A percentile compares a stretch with the other conserved stretches of the same genome.
Evolutionary conservation across 78 protist genomes (phyloP).

Genomic region (Polysphondylium violaceum): DNA sequence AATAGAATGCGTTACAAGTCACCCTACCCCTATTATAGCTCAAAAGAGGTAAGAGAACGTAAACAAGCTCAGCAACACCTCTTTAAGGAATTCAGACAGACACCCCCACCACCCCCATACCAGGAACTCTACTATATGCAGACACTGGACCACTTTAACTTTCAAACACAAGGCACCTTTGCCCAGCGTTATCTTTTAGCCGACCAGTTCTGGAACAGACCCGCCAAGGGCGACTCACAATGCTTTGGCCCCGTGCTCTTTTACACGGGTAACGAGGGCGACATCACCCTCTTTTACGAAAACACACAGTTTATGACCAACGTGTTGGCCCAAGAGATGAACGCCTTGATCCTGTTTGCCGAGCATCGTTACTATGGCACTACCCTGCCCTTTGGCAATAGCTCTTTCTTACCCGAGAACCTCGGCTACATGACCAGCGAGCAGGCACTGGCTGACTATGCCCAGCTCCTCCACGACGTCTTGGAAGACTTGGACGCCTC

Average conservation of each 20-base stretch:
- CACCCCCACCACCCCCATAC: slow-evolving; percentile 61
- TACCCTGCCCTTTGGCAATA: slow-evolving; percentile 82
- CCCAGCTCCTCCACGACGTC: slow-evolving; percentile 28
- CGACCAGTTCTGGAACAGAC: slow-evolving; percentile 40
- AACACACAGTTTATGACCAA: slow-evolving; percentile 90
- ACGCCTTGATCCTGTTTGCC: slow-evolving; percentile 86
- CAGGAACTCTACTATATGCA: slow-evolving; percentile 53
- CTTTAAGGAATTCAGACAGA: not conserved
- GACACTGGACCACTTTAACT: slow-evolving; percentile 82
- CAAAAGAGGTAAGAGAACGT: not conserved
- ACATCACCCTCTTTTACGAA: slow-evolving; percentile 81
- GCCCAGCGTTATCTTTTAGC: slow-evolving; percentile 42
- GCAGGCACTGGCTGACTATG: slow-evolving; percentile 91
- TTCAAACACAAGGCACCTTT: slow-evolving; percentile 39
- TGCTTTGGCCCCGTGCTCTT: slow-evolving; percentile 80
- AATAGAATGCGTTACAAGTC: slow-evolving; percentile 13
- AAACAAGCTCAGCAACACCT: not conserved
- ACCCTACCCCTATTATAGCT: slow-evolving; percentile 59
- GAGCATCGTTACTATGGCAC: slow-evolving; percentile 92
- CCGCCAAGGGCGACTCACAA: not conserved
- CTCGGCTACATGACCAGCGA: slow-evolving; percentile 58
- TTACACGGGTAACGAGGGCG: slow-evolving; percentile 95
- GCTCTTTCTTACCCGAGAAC: slow-evolving; percentile 26
- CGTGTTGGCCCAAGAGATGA: slow-evolving; percentile 69
- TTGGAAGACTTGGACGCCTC: not conserved